Conservation (phyloP, 2,329 filamentous ascomycete species). For the Phialemoniopsis sp. region DNA sequence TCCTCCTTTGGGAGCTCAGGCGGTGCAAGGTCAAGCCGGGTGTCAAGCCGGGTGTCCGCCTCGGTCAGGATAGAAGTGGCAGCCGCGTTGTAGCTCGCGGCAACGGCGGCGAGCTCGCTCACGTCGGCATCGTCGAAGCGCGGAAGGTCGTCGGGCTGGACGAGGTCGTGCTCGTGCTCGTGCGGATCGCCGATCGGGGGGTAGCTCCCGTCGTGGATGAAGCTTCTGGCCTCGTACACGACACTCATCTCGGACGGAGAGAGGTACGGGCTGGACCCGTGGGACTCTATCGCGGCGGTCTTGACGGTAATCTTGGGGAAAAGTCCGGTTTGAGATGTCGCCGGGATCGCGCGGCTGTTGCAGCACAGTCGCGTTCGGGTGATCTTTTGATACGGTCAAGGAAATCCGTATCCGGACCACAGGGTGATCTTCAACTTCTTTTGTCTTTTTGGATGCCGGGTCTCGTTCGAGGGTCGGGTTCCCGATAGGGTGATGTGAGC, state of each 20-base stretch:
- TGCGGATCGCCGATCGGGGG: slow-evolving; percentile 10
- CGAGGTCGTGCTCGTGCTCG: slow-evolving; percentile 8
- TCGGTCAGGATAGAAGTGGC: slow-evolving; percentile 11
- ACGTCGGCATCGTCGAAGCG: slow-evolving; percentile 4
- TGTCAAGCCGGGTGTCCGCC: slow-evolving; percentile 8
- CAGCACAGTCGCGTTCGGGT: neutral
- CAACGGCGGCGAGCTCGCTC: slow-evolving; percentile 10
- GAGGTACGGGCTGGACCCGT: neutral
- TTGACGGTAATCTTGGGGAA: neutral
- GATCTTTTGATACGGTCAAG: neutral
- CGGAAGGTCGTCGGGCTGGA: neutral
- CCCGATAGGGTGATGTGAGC: neutral
- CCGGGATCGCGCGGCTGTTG: neutral
- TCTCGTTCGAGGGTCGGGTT: neutral
- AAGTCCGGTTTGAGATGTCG: neutral
- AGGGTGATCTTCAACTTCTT: neutral
- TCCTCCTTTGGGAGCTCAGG: slow-evolving; percentile 17
- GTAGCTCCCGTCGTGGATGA: slow-evolving; percentile 13
- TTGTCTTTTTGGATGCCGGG: neutral
- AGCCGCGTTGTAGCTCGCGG: slow-evolving; percentile 8
- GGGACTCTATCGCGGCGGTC: neutral
- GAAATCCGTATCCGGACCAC: neutral
- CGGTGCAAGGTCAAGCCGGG: slow-evolving; percentile 6
- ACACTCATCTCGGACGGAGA: slow-evolving; percentile 12
- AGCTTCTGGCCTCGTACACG: slow-evolving; percentile 12